A percentile compares a stretch with the other conserved stretches of the same genome.
These are phyloP conservation scores for Phaffia tasmanica DNA, from an alignment of 768 basidiomycete genomes.

Conservation along the genomic window DNA sequence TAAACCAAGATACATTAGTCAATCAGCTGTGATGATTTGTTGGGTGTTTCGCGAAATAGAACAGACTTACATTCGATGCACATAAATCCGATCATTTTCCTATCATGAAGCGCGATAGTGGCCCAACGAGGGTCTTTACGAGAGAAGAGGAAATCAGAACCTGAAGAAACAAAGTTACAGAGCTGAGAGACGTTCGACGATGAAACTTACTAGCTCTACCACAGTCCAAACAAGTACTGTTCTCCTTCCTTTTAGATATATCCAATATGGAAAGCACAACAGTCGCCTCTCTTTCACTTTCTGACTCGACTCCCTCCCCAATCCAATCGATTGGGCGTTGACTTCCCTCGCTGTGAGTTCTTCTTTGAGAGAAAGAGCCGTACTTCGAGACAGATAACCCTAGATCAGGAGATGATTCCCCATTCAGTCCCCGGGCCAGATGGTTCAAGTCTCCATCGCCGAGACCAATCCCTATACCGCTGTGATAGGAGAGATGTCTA, in stretches of 20 bases:
- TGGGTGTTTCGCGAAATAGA: not conserved
- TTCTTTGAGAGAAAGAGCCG: not conserved
- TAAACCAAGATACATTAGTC: not conserved
- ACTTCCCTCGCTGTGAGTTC: slow-evolving; percentile 13
- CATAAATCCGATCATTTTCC: slow-evolving; percentile 7
- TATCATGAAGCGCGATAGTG: slow-evolving; percentile 18
- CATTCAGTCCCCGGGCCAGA: too few relatives aligned
- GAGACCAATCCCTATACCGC: not conserved
- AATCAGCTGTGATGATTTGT: not conserved
- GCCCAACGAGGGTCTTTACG: slow-evolving; percentile 17
- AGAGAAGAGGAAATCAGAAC: not conserved
- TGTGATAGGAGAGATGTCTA: not conserved
- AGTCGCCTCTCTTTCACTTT: not conserved
- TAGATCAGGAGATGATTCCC: too few relatives aligned
- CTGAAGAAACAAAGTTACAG: too few relatives aligned
- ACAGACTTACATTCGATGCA: slow-evolving; percentile 15
- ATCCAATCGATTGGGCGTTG: not conserved
- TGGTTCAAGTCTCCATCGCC: too few relatives aligned
- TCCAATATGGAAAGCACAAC: slow-evolving; percentile 2
- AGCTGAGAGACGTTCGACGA: not conserved
- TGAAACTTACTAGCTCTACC: slow-evolving; percentile 14
- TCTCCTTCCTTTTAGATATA: slow-evolving; percentile 4
- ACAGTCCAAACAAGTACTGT: slow-evolving; percentile 12
- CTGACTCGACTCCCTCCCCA: not conserved
- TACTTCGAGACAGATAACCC: not conserved